Evolutionary conservation across 2,329 filamentous ascomycete genomes (phyloP), one percentile per base, ranked within the genome.

Genomic region (Neofusicoccum kwambonambiense): DNA sequence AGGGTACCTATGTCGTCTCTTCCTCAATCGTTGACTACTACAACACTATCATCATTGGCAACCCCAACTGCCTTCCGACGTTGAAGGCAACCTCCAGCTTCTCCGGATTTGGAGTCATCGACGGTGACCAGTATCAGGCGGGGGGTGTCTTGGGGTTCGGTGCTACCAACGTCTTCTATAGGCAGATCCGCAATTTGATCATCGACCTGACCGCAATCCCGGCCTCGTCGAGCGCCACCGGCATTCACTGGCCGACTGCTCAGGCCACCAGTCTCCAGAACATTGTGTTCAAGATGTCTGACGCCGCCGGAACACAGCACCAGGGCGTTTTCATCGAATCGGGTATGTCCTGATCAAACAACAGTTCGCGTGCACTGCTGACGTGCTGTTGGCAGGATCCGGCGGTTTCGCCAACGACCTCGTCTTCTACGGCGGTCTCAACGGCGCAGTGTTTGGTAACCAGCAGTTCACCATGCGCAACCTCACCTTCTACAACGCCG

Each of bases 141-240:
- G 71, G 70, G 62, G 75, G 71, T 7, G 68, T 72, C 65, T 71
- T 75, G 67, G 79, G 79, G 67, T 82, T 76, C 71, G 73, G 76
- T 9, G 78, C 85, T 3, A 86, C 86, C 41, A 87, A 86, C 69
- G 84, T 89, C 9, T 91, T 91, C 75, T 88, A 82, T 71, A 81
- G 87, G 50, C 85, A 87, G 68, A 82, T 90, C 65, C 81, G 87
- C 8, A 91, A 91, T 70, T 81, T 91, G 56, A 78, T 87, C 64
- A 79, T 91, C 44, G 88, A 91, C 70, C 78, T 82, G 42, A 86
- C 83, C 1, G 74, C 76, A 1, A 79, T 87, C 0, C 79, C 82
- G 27, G 73, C 82, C 0, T 70, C 75, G n/a, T 79, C 76, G 8
- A 71, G 78, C 2, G 79, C 82, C 1, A 63, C 60, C 12, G 78